Evolutionary conservation across 2,329 filamentous ascomycete species (phyloP).

Genomic region (Akanthomyces muscarius): DNA sequence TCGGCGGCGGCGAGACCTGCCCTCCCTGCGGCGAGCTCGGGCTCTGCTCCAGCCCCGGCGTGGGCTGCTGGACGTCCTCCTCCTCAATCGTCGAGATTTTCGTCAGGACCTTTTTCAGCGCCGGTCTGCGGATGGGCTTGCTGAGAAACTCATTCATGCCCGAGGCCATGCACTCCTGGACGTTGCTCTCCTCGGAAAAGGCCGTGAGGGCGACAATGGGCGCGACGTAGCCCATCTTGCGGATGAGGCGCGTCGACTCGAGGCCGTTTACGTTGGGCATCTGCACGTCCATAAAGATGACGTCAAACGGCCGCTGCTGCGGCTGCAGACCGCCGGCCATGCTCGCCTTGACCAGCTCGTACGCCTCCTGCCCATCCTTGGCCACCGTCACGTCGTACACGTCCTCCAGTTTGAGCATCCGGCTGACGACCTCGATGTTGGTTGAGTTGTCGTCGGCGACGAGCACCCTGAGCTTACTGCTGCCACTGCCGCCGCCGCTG

Average conservation of each 20-base stretch:
- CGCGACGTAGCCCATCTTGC: slow-evolving; percentile 78
- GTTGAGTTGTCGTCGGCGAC: slow-evolving; percentile 70
- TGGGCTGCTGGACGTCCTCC: slow-evolving; percentile 38
- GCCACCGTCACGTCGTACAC: slow-evolving; percentile 85
- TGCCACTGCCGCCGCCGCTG: slow-evolving; percentile 16
- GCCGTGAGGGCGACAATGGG: slow-evolving; percentile 90
- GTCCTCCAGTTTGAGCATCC: slow-evolving; percentile 70
- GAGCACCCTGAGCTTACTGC: slow-evolving; percentile 64
- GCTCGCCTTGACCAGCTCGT: slow-evolving; percentile 78
- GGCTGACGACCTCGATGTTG: slow-evolving; percentile 56
- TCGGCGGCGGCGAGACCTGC: neutral
- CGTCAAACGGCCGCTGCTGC: slow-evolving; percentile 65
- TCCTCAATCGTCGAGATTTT: slow-evolving; percentile 80
- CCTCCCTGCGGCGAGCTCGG: neutral
- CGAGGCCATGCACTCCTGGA: slow-evolving; percentile 78
- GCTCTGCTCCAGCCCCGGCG: neutral
- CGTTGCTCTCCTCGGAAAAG: slow-evolving; percentile 85
- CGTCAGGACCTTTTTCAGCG: slow-evolving; percentile 79
- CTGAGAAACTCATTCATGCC: slow-evolving; percentile 92
- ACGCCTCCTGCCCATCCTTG: slow-evolving; percentile 81
- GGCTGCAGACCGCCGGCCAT: slow-evolving; percentile 51
- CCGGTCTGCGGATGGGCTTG: slow-evolving; percentile 72
- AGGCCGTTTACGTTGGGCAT: slow-evolving; percentile 93
- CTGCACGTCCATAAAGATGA: slow-evolving; percentile 95
- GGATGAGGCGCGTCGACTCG: slow-evolving; percentile 80